A percentile compares a stretch with the other conserved stretches of the same genome.
phyloP scores from a whole-genome alignment of 1,139 yeast species.

The Geotrichum phurueaensis region DNA sequence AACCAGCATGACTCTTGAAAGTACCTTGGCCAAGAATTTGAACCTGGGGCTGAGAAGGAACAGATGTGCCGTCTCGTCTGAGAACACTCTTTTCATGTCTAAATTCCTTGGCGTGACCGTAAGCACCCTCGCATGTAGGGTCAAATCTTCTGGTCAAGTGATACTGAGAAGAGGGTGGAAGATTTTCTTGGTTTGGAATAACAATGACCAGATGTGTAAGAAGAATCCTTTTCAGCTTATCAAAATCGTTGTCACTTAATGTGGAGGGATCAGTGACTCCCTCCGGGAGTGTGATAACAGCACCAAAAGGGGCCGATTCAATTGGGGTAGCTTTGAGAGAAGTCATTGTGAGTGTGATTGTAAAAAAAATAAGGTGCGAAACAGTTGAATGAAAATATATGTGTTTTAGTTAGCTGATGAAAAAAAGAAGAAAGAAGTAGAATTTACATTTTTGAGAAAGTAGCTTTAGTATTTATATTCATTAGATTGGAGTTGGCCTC shows the following conservation, averaged over 20 bases:
- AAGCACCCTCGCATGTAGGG: constrained; percentile 62
- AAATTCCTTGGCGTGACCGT: constrained; percentile 82
- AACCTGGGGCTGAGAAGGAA: constrained; percentile 79
- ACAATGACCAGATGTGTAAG: constrained; percentile 64
- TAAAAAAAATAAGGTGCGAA: too few species aligned
- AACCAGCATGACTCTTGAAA: constrained; percentile 60
- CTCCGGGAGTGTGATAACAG: constrained; percentile 54
- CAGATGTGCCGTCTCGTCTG: constrained; percentile 72
- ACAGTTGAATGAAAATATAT: neutral
- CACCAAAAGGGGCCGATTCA: constrained; percentile 55
- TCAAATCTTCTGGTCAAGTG: constrained; percentile 68
- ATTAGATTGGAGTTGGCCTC: neutral
- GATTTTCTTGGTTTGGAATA: constrained; percentile 59
- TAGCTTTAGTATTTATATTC: neutral
- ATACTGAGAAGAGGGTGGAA: constrained; percentile 70
- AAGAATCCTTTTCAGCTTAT: constrained; percentile 55
- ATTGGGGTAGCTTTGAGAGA: constrained; percentile 38
- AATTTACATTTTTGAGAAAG: neutral
- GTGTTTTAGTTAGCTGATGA: neutral
- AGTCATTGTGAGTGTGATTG: neutral
- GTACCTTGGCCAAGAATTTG: constrained; percentile 81
- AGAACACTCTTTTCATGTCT: constrained; percentile 72
- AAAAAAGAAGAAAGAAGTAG: neutral
- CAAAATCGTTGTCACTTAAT: constrained; percentile 59
- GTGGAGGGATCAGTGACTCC: constrained; percentile 73